These are phyloP conservation scores for Puccinia horiana DNA, from an alignment of 1,284 basidiomycete genomes.

Conservation along the genomic window DNA sequence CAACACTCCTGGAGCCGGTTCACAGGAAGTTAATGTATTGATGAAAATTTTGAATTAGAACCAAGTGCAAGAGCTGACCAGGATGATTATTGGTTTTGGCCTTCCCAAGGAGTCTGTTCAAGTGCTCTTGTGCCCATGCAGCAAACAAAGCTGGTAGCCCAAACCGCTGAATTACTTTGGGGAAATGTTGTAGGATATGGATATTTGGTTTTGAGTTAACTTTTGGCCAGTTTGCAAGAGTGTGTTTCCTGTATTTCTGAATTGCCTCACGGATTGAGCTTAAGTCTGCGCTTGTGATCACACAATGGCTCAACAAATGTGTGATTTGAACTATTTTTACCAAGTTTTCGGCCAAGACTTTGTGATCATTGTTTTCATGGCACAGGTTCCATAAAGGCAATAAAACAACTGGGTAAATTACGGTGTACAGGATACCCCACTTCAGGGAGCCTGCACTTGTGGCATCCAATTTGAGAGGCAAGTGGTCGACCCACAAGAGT, in stretches of 20 bases:
- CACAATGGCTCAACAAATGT: slow-evolving; percentile 2
- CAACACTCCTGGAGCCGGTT: background rate
- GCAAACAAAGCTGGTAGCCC: slow-evolving; percentile 20
- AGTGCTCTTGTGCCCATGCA: slow-evolving; percentile 14
- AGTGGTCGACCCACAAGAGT: slow-evolving; percentile 1
- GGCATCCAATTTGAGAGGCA: background rate
- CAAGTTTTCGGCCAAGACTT: background rate
- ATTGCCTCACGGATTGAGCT: slow-evolving; percentile 4
- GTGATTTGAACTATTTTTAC: background rate
- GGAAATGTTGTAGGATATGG: slow-evolving; percentile 19
- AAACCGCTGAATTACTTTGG: slow-evolving; percentile 14
- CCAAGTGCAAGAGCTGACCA: background rate
- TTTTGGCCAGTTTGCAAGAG: slow-evolving; percentile 9
- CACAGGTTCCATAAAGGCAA: slow-evolving; percentile 1
- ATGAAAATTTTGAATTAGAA: background rate
- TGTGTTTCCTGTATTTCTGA: background rate
- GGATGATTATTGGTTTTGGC: slow-evolving; percentile 13
- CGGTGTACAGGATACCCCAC: slow-evolving; percentile 2
- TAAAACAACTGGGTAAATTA: background rate
- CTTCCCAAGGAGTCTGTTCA: slow-evolving; percentile 26
- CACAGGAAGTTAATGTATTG: background rate
- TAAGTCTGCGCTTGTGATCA: background rate
- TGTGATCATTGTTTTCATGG: background rate
- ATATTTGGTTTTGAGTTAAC: slow-evolving; percentile 20
- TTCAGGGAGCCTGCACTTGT: slow-evolving; percentile 19